Conservation (phyloP, 345 rosid genomes). For the Lumnitzera racemosa region DNA sequence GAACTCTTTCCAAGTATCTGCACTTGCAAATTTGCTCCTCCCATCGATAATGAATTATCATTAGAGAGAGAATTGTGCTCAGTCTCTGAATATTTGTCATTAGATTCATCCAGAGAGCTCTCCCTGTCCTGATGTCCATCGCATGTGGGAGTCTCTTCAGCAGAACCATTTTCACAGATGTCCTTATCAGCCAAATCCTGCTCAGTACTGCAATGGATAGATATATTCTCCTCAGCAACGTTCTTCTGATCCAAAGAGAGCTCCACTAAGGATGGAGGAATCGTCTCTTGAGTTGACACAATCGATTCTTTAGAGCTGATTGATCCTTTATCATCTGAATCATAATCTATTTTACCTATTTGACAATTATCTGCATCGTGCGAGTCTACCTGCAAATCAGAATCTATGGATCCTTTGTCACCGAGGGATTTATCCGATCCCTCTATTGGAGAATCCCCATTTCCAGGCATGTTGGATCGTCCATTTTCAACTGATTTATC, state of each 20-base stretch:
- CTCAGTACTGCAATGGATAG: constrained; percentile 15
- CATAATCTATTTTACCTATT: constrained; percentile 11
- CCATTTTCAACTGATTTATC: no score
- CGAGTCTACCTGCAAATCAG: no score
- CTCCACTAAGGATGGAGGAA: constrained; percentile 18
- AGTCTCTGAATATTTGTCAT: constrained; percentile 7
- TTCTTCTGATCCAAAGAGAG: constrained; percentile 5
- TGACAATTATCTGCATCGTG: constrained; percentile 9
- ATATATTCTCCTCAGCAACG: constrained; percentile 10
- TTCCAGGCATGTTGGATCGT: no score
- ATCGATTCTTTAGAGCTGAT: constrained; percentile 24
- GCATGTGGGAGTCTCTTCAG: not conserved
- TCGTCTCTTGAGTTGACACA: constrained; percentile 17
- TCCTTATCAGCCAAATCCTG: constrained; percentile 12
- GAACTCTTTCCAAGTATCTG: constrained; percentile 16
- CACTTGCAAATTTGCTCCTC: constrained; percentile 11
- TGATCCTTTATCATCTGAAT: constrained; percentile 25
- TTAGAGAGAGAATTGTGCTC: constrained; percentile 13
- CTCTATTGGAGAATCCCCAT: no score
- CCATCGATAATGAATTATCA: constrained; percentile 15
- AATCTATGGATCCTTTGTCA: no score
- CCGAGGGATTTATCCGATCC: no score
- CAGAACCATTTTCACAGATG: not conserved
- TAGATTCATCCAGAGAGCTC: constrained; percentile 12
- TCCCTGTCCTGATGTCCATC: constrained; percentile 16